A percentile compares a stretch with the other conserved stretches of the same genome.
Evolutionary conservation across 2,329 filamentous ascomycete species (phyloP).

Genomic region (Claviceps africana): DNA sequence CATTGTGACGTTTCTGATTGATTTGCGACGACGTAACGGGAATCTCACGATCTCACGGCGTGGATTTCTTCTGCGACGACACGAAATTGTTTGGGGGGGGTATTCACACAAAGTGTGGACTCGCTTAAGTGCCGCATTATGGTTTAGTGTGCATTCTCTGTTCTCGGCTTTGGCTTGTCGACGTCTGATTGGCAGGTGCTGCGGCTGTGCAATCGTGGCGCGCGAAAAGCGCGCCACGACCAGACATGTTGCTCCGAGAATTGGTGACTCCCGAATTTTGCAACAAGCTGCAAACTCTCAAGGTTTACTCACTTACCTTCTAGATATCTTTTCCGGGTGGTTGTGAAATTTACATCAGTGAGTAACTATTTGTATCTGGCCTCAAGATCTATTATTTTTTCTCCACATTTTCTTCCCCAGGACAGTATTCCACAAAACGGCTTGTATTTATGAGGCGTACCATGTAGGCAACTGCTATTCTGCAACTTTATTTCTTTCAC

Average conservation of each 20-base stretch:
- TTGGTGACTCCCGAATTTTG: neutral
- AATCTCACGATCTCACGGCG: constrained; percentile 8
- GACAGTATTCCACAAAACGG: too few relatives aligned
- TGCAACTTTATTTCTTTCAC: too few relatives aligned
- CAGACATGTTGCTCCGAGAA: neutral
- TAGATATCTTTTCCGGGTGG: neutral
- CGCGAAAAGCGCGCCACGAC: neutral
- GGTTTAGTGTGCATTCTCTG: constrained; percentile 14
- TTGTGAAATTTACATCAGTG: too few relatives aligned
- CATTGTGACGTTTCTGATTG: constrained; percentile 35
- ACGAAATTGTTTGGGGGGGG: constrained; percentile 14
- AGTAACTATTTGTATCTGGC: too few relatives aligned
- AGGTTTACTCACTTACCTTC: neutral
- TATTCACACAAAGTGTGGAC: constrained; percentile 25
- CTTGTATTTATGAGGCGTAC: too few relatives aligned
- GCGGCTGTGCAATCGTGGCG: neutral
- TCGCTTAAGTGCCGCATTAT: constrained; percentile 20
- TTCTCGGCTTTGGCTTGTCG: constrained; percentile 7
- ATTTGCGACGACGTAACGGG: constrained; percentile 12
- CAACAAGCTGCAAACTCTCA: neutral
- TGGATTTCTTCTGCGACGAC: constrained; percentile 8
- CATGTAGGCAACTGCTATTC: too few relatives aligned
- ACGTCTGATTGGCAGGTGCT: constrained; percentile 7
- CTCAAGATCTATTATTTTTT: too few relatives aligned
- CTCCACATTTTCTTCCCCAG: too few relatives aligned